Evolutionary conservation across 192 early-diverging fungal species (phyloP).

Genomic region (Backusella tarrabulga): DNA sequence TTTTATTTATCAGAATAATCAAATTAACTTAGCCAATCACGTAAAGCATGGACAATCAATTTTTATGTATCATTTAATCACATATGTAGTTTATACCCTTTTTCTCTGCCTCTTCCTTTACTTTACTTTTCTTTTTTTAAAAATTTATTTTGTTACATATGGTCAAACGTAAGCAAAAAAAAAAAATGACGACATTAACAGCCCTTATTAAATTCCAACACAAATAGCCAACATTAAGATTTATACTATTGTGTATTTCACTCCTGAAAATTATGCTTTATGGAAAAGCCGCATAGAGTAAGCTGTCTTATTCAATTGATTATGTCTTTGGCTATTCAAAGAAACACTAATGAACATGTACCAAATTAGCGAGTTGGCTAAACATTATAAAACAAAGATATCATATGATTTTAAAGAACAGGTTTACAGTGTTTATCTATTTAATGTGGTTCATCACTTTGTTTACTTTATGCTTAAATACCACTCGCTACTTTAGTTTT

Average conservation of each 20-base stretch:
- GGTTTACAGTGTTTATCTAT: background rate
- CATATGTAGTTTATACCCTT: background rate
- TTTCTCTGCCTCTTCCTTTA: background rate
- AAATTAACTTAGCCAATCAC: background rate
- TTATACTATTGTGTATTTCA: background rate
- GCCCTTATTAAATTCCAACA: background rate
- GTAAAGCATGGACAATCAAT: background rate
- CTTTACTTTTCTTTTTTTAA: background rate
- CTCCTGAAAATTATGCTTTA: background rate
- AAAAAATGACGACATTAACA: background rate
- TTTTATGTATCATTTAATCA: background rate
- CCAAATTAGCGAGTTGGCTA: conserved; percentile 1
- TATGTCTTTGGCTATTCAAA: background rate
- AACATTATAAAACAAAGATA: background rate
- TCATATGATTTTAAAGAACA: conserved; percentile 8
- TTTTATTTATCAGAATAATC: background rate
- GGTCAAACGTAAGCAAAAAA: background rate
- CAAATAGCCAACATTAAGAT: background rate
- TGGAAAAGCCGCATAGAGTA: background rate
- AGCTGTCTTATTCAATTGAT: background rate
- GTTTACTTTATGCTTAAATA: background rate
- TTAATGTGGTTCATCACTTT: background rate
- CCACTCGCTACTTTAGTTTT: background rate
- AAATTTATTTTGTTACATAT: background rate
- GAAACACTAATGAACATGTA: background rate